Evolutionary conservation across 495 filamentous ascomycete species (phyloP).

Genomic region (Penicillium desertorum): DNA sequence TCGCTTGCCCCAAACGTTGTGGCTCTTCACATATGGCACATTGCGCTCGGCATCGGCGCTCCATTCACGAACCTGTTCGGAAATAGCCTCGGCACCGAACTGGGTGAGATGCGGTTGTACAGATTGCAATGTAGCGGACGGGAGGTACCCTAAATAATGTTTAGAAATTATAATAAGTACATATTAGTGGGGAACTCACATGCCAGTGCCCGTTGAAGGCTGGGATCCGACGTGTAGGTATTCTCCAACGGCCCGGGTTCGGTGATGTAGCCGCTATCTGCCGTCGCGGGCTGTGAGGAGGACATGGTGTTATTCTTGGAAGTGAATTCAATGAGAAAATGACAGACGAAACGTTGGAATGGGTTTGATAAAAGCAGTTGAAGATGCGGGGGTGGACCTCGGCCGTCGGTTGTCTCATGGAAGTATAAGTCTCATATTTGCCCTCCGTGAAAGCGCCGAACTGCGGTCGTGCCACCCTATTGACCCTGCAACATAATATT

Average conservation of each 20-base stretch:
- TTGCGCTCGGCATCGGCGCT: slow-evolving; percentile 39
- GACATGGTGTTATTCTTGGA: not conserved
- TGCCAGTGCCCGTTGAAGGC: slow-evolving; percentile 27
- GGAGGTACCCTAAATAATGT: slow-evolving; percentile 31
- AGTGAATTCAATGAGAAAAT: not conserved
- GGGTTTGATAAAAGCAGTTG: not conserved
- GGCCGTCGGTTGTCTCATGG: slow-evolving; percentile 21
- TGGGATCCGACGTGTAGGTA: slow-evolving; percentile 35
- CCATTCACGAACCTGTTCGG: slow-evolving; percentile 34
- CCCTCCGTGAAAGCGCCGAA: slow-evolving; percentile 17
- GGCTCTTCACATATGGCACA: slow-evolving; percentile 39
- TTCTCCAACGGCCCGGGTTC: slow-evolving; percentile 31
- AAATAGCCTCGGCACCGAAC: slow-evolving; percentile 38
- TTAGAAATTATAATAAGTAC: slow-evolving; percentile 1
- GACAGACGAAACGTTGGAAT: not conserved
- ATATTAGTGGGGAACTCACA: slow-evolving; percentile 20
- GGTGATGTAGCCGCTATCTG: slow-evolving; percentile 36
- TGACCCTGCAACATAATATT: not conserved
- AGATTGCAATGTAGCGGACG: slow-evolving; percentile 19
- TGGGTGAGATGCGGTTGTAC: slow-evolving; percentile 26
- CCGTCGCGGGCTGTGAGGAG: slow-evolving; percentile 30
- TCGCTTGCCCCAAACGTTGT: slow-evolving; percentile 40
- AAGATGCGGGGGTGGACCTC: slow-evolving; percentile 19
- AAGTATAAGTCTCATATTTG: not conserved
- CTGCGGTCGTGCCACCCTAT: not conserved